These are phyloP conservation scores for Penicillium turbatum DNA, from an alignment of 495 filamentous ascomycete genomes.

Conservation along the genomic window DNA sequence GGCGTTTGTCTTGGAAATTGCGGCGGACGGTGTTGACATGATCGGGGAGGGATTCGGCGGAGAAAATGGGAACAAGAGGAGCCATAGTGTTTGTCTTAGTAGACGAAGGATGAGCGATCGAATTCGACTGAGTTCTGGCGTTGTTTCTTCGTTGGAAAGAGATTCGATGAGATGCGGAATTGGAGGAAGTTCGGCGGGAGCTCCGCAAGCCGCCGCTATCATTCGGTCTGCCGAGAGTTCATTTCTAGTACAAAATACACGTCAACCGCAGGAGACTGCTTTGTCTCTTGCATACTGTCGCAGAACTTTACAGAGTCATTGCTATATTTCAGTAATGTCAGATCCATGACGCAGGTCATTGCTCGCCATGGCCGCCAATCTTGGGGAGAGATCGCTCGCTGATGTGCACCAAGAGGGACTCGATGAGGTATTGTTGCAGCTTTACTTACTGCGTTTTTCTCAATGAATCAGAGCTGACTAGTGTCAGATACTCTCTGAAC, in stretches of 20 bases:
- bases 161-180: constrained; percentile 2
- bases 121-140: background rate
- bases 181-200: constrained; percentile 4
- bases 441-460: background rate
- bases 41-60: constrained; percentile 35
- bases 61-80: constrained; percentile 41
- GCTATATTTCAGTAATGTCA: constrained; percentile 8
- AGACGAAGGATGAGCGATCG: background rate
- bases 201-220: constrained; percentile 8
- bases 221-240: background rate
- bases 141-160: background rate
- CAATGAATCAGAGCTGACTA: constrained; percentile 3
- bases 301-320: background rate
- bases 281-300: background rate
- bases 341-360: constrained; percentile 13
- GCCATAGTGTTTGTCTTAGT: constrained; percentile 28
- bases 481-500: constrained; percentile 46
- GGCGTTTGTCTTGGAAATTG: constrained; percentile 43
- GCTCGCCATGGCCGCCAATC: constrained; percentile 33
- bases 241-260: background rate
- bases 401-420: constrained; percentile 63
- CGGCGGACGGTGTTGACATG: constrained; percentile 38
- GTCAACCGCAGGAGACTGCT: background rate
- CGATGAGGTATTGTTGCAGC: constrained; percentile 53
- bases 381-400: constrained; percentile 59